A percentile compares a stretch with the other conserved stretches of the same genome.
Conservation (phyloP, 768 basidiomycete species). For the Hortiboletus campestris region DNA sequence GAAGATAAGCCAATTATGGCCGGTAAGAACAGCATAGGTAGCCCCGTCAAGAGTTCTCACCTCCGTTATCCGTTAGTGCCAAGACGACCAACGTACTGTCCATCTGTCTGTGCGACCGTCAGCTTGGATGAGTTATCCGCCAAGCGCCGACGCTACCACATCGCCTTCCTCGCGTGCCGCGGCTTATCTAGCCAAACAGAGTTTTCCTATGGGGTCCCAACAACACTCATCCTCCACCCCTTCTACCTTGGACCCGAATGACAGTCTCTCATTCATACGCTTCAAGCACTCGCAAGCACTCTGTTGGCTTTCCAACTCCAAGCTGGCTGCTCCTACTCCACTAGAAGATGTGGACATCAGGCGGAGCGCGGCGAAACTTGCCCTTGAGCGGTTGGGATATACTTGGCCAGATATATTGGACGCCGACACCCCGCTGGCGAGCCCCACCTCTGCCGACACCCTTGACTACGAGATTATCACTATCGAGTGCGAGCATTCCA, state of each 20-base stretch:
- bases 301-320: slow-evolving; percentile 22
- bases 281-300: slow-evolving; percentile 29
- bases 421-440: slow-evolving; percentile 27
- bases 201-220: background rate
- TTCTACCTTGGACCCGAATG: background rate
- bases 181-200: background rate
- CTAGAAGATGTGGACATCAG: slow-evolving; percentile 13
- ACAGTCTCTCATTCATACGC: slow-evolving; percentile 18
- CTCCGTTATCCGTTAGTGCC: slow-evolving; percentile 36
- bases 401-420: slow-evolving; percentile 46
- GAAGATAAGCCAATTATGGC: slow-evolving; percentile 67
- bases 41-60: slow-evolving; percentile 5
- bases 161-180: background rate
- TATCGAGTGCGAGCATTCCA: slow-evolving; percentile 16
- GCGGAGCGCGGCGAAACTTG: slow-evolving; percentile 23
- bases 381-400: slow-evolving; percentile 37
- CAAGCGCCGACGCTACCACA: slow-evolving; percentile 27
- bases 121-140: slow-evolving; percentile 64
- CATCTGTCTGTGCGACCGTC: slow-evolving; percentile 81
- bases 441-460: slow-evolving; percentile 18
- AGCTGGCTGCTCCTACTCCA: slow-evolving; percentile 9
- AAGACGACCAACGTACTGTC: slow-evolving; percentile 57
- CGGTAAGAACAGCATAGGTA: slow-evolving; percentile 40
- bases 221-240: slow-evolving; percentile 1
- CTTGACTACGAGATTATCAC: slow-evolving; percentile 33